Base-by-base conservation (phyloP, 352 stramenopile species). In the Hyaloperonospora brassicae region DNA sequence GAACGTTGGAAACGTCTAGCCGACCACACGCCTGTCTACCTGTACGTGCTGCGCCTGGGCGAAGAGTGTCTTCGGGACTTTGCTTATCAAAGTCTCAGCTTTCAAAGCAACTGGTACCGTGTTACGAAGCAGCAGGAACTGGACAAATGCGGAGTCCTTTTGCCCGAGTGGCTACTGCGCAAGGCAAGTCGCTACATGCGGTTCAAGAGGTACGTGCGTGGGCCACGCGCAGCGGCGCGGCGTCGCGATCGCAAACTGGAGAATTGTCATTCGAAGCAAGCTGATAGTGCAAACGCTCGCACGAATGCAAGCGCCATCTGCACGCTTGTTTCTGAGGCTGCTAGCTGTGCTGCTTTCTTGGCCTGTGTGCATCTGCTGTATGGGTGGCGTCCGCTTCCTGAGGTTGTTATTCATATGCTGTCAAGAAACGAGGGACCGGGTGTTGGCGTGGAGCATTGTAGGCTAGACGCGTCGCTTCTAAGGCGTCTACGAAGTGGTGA, bases 41-140 rank as follows among this genome's bases (percentile, higher is more conserved):
- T 95, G 30, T 90, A 92, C 50, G 70, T 91, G 1, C 57, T 95
- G 31, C 80, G 80, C 5, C 60, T 93, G 6, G 84, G 82, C 1
- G 82, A 95, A 56, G 82, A 93, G 42, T 95, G 84, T 59, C 48
- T 95, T n/a, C 86, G 84, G 43, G 73, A 63, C 4, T 70, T 94
- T 43, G 73, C 79, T 31, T 89, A 74, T 41, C 79, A 78, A n/a
- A 92, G 82, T 56, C 64, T 88, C 8, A 88, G 89, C 49, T 91
- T 91, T 44, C 72, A 86, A 34, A 62, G 71, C 11, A 69, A 88
- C 48, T 91, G 81, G 81, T 69, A 61, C 34, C 66, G 73, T 7
- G 67, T 77, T 4, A 70, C 68, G 13, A 83, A 82, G 40, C 72
- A 65, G 22, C 60, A 86, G 23, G 75, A 86, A 30, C 66, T 84